Evolutionary conservation across 2,329 filamentous ascomycete genomes (phyloP).

Genomic region (Penicillium sumatraense): DNA sequence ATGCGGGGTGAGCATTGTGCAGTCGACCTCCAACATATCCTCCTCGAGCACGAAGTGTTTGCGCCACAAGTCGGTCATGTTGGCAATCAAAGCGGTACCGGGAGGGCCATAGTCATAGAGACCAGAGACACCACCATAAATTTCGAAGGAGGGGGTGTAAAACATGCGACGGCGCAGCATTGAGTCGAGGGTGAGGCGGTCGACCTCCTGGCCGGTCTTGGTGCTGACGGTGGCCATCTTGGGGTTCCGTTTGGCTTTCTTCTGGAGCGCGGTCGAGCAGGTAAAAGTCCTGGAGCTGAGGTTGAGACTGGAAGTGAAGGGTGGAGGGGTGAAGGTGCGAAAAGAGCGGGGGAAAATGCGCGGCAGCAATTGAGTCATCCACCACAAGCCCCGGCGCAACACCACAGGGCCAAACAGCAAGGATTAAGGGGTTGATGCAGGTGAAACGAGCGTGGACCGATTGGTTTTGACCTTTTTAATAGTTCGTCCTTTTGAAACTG

Average conservation of each 20-base stretch:
- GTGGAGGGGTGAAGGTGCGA: slow-evolving; percentile 44
- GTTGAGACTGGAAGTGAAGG: too few species aligned
- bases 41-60: slow-evolving; percentile 93
- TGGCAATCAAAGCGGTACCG: slow-evolving; percentile 82
- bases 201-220: slow-evolving; percentile 86
- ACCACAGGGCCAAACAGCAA: slow-evolving; percentile 24
- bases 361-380: slow-evolving; percentile 47
- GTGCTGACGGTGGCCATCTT: slow-evolving; percentile 71
- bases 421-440: neutral
- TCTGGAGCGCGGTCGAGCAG: slow-evolving; percentile 39
- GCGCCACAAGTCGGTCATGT: slow-evolving; percentile 86
- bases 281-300: slow-evolving; percentile 45
- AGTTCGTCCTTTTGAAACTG: slow-evolving; percentile 9
- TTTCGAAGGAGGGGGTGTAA: slow-evolving; percentile 94
- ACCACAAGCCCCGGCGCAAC: slow-evolving; percentile 28
- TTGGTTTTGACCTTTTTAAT: neutral
- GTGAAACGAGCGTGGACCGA: slow-evolving; percentile 8
- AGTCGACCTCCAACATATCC: slow-evolving; percentile 95
- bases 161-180: slow-evolving; percentile 88
- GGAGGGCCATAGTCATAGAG: slow-evolving; percentile 94
- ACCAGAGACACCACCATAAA: slow-evolving; percentile 86
- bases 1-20: slow-evolving; percentile 89
- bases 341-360: slow-evolving; percentile 37
- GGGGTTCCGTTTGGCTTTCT: slow-evolving; percentile 36
- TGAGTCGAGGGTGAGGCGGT: slow-evolving; percentile 79